A percentile compares a stretch with the other conserved stretches of the same genome.
phyloP scores from a whole-genome alignment of 352 stramenopile species.

The Phytophthora capsici region DNA sequence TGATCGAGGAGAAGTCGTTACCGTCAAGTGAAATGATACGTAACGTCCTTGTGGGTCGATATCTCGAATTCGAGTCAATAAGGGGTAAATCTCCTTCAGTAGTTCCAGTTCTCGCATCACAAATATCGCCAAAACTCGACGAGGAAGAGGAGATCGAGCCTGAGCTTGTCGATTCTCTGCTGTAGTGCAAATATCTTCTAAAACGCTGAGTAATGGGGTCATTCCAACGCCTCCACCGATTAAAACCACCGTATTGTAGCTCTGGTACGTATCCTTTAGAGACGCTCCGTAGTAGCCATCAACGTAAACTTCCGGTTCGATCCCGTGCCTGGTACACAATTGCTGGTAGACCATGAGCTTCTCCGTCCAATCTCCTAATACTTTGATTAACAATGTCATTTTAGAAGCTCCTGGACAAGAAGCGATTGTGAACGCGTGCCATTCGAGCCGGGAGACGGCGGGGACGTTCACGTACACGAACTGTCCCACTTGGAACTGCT shows the following conservation, averaged over 20 bases:
- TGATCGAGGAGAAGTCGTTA: constrained; percentile 33
- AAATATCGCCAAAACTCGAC: constrained; percentile 46
- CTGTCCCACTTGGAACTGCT: constrained; percentile 39
- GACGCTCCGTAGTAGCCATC: constrained; percentile 60
- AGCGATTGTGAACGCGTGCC: constrained; percentile 58
- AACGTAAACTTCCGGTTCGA: constrained; percentile 45
- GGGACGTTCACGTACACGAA: constrained; percentile 58
- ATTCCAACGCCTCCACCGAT: constrained; percentile 53
- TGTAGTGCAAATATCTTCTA: constrained; percentile 42
- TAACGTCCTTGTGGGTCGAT: constrained; percentile 32
- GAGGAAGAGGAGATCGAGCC: constrained; percentile 7
- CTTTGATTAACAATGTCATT: constrained; percentile 54
- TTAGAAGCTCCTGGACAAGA: constrained; percentile 40
- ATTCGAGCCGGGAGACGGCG: constrained; percentile 46
- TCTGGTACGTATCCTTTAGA: constrained; percentile 31
- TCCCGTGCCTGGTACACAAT: constrained; percentile 12
- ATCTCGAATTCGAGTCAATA: constrained; percentile 31
- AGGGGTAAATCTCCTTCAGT: constrained; percentile 45
- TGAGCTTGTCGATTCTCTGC: constrained; percentile 21
- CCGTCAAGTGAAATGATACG: constrained; percentile 27
- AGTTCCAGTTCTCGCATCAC: constrained; percentile 47
- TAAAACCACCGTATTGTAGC: constrained; percentile 48
- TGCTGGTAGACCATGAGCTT: constrained; percentile 43
- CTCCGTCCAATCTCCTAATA: constrained; percentile 51
- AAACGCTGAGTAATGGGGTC: constrained; percentile 50